Evolutionary conservation across 2,329 filamentous ascomycete species (phyloP), one percentile per base, ranked within the genome.

Genomic region (Colletotrichum orbiculare): DNA sequence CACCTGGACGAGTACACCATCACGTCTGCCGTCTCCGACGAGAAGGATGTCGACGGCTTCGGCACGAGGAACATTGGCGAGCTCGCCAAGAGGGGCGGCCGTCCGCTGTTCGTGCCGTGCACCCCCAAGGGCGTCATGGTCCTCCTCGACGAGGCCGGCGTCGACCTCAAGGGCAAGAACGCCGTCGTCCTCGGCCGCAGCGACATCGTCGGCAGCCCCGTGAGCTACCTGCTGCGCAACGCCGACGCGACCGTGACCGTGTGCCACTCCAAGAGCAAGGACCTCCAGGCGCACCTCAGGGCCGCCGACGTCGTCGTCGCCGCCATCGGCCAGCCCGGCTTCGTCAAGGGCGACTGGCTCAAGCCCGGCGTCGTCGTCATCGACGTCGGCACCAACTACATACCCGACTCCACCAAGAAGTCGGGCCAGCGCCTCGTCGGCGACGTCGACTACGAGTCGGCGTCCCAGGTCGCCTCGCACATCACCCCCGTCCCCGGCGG

Each of bases 1-100:
- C 91, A 96, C 77, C 90, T 99, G 73, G 93, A 94, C 64, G 96
- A 99, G 82, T 93, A 97, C 76, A 83, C 86, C 46, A 84, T 99
- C 74, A 99, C 96, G 38, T 97, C 94, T 53, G 91, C 93, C 17
- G 96, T 99, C 15, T 86, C 92, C 47, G 91, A 95, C 73, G 92
- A 96, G 79, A 99, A 99, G 82, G 96, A 99, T 83, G 96, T 99
- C 55, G 96, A 99, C 79, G 96, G 96, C 56, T 99, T 99, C 75
- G 95, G 96, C 61, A 91, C 93, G 61, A 87, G 86, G 74, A 99
- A 97, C 82, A 97, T 99, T 75, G 96, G 96, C 69, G 95, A 98
- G 82, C 87, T 99, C 71, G 94, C 96, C 72, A 99, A 99, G 86
- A 90, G 94, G 72, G 95, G 96, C 54, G 96, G 96, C 48, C 88